Percentiles rank a stretch among this genome's conserved stretches.
phyloP scores from a whole-genome alignment of 345 rosid genomes.

The Gossypium bickii region DNA sequence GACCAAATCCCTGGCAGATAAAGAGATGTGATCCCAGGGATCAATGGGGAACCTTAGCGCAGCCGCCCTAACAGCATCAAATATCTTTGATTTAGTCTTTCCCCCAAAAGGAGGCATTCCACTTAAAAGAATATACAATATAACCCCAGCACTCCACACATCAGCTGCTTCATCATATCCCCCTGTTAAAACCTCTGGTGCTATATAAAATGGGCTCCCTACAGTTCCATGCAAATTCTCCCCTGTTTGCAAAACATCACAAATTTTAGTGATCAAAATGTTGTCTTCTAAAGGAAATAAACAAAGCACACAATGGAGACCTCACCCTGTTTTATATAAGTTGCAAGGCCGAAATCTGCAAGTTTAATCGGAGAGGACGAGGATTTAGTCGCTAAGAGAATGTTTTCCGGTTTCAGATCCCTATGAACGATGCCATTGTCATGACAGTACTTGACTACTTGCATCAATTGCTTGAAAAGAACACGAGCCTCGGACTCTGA shows the following conservation, averaged over 20 bases:
- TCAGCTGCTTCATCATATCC: conserved; percentile 73
- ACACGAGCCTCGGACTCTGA: conserved; percentile 49
- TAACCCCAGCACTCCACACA: conserved; percentile 81
- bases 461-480: conserved; percentile 58
- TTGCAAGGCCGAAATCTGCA: conserved; percentile 78
- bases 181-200: conserved; percentile 67
- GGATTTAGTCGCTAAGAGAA: conserved; percentile 57
- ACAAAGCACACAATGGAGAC: not conserved
- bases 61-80: conserved; percentile 79
- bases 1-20: conserved; percentile 60
- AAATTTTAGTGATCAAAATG: not conserved
- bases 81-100: conserved; percentile 72
- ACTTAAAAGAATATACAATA: conserved; percentile 60
- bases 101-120: conserved; percentile 81
- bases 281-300: not conserved
- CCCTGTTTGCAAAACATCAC: conserved; percentile 33
- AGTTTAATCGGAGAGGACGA: conserved; percentile 59
- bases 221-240: conserved; percentile 55
- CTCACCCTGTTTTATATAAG: conserved; percentile 55
- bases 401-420: conserved; percentile 66
- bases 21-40: conserved; percentile 63
- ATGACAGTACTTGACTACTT: conserved; percentile 66
- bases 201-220: conserved; percentile 75
- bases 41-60: conserved; percentile 61
- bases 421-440: conserved; percentile 68